These are phyloP conservation scores for Eutrema japonicum DNA, from an alignment of 345 rosid species.

Conservation along the genomic window DNA sequence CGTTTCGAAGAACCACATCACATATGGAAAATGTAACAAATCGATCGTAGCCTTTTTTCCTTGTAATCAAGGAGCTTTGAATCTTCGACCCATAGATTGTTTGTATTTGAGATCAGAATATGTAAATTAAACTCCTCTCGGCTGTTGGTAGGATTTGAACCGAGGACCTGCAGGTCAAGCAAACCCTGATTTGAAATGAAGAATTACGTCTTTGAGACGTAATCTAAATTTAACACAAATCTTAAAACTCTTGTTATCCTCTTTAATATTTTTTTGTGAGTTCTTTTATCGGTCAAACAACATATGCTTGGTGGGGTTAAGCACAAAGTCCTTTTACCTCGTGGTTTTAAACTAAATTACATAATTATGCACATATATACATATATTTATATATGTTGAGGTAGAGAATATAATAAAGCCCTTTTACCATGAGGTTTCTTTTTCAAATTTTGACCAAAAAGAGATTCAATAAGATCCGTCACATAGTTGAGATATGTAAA, in stretches of 20 bases:
- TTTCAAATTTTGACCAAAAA: conserved; percentile 44
- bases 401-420: conserved; percentile 41
- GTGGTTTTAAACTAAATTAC: conserved; percentile 35
- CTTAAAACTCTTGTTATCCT: background rate
- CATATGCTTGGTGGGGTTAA: conserved; percentile 40
- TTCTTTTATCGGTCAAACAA: conserved; percentile 32
- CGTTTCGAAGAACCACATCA: background rate
- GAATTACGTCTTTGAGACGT: background rate
- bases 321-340: conserved; percentile 37
- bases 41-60: background rate
- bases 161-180: background rate
- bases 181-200: conserved; percentile 3
- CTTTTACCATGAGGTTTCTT: conserved; percentile 43
- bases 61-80: background rate
- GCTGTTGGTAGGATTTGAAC: background rate
- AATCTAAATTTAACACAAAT: background rate
- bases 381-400: conserved; percentile 17
- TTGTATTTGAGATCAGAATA: background rate
- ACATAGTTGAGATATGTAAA: conserved; percentile 31
- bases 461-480: conserved; percentile 42
- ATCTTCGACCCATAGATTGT: background rate
- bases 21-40: background rate
- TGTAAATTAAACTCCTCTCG: background rate
- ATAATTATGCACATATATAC: conserved; percentile 17
- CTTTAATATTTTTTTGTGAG: background rate